A percentile compares a stretch with the other conserved stretches of the same genome.
These are phyloP conservation scores for Athelia psychrophila DNA, from an alignment of 1,284 basidiomycete species.

Conservation along the genomic window DNA sequence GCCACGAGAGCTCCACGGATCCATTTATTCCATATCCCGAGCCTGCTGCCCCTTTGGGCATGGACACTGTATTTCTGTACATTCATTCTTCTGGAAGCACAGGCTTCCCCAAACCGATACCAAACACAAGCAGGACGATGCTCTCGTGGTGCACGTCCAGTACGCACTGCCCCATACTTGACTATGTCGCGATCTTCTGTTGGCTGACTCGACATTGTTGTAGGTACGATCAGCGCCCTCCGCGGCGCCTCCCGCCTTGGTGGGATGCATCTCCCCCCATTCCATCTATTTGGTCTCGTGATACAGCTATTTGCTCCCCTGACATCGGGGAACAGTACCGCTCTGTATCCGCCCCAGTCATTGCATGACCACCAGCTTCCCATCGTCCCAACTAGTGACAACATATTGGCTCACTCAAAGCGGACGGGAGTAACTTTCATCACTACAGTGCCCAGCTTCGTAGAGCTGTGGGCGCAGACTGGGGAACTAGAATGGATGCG, in stretches of 20 bases:
- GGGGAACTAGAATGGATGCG: conserved; percentile 25
- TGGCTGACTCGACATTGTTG: conserved; percentile 13
- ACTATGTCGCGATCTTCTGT: too few species aligned
- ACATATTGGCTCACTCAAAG: conserved; percentile 26
- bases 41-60: not conserved
- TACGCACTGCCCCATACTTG: not conserved
- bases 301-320: conserved; percentile 18
- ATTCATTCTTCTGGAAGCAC: conserved; percentile 26
- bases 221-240: not conserved
- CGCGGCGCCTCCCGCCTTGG: conserved; percentile 20
- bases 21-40: conserved; percentile 20
- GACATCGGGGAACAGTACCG: conserved; percentile 13
- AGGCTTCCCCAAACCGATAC: conserved; percentile 20
- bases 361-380: not conserved
- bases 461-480: conserved; percentile 31
- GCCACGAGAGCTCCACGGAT: conserved; percentile 17
- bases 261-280: conserved; percentile 25
- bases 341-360: conserved; percentile 18
- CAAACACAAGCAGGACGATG: conserved; percentile 13
- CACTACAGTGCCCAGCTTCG: conserved; percentile 30
- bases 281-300: conserved; percentile 22
- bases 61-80: conserved; percentile 11
- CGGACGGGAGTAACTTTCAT: conserved; percentile 24
- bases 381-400: conserved; percentile 27
- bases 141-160: conserved; percentile 6